Evolutionary conservation across 2,329 filamentous ascomycete species (phyloP), one percentile per base, ranked within the genome.

Genomic region (Eurotiales sp.): DNA sequence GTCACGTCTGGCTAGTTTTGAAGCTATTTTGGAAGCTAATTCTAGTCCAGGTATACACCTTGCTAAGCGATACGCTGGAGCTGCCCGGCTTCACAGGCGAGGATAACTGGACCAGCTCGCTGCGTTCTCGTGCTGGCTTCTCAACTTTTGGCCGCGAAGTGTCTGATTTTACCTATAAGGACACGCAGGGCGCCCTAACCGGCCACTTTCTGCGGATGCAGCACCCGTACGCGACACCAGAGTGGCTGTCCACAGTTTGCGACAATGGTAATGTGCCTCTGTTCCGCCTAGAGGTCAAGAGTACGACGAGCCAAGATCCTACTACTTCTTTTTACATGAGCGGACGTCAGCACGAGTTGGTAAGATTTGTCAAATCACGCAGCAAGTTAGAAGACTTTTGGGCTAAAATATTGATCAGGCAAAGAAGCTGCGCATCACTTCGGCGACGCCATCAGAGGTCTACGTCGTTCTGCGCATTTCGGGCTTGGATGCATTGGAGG

Each of bases 161-260:
- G 39, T 50, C 47, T 14, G 47, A 50, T 43, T 50, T 50, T 50
- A 50, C 47, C 46, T 48, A 45, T 22, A 21, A 45, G 61, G 44
- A 47, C 30, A 47, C 44, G 22, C 21, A 25, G 19, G 44, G 44
- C 22, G 21, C 22, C 22, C 21, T 47, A 29, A 47, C 44, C 32
- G 30, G 44, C 34, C 30, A 47, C n/a, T 47, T 47, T 39, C 34
- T 47, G 22, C 44, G n/a, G 34, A 47, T 39, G 44, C 19, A 39
- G 34, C 44, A 47, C 22, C 32, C 32, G 14, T 47, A 47, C 34
- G 12, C 44, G 30, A 47, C 32, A 6, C 44, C 44, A 27, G 44
- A 47, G 30, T 47, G 44, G 44, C 34, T 47, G 30, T 47, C 19
- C 29, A 47, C 44, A 14, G 30, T 4, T 47, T 47, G 30, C 44